Base-by-base conservation (phyloP, 371 early-diverging fungal genomes). In the Mucor velutinosus region DNA sequence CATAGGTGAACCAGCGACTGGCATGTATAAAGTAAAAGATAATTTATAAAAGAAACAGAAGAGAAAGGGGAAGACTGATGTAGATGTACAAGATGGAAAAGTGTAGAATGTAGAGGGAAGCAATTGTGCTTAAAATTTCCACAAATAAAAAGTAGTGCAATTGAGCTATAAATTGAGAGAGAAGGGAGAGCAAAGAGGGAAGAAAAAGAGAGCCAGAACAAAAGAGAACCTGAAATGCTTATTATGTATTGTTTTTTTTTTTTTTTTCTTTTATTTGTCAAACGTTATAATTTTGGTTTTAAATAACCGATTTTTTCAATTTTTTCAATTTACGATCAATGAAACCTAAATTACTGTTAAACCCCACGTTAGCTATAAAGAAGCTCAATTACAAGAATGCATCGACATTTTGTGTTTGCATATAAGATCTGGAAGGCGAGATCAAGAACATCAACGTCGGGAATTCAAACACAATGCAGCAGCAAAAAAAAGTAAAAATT, bases 1-100 rank as follows among this genome's bases (percentile, higher is more conserved):
- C 37, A 58, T 47, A 21, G 69, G 69, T 63, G 69, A 62, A 7
- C 33, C 59, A 8, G 58, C 29, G 17, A 23, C 39, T 61, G 69
- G 39, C 69, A 68, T 68, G 12, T 57, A 30, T 57, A 56, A 17
- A 56, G 27, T 55, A 8, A 49, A 11, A 19, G n/a, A 6, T 21
- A 29, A 25, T 55, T 32, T 56, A 30, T 17, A n/a, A 30, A 27
- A 7, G 21, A 30, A 32, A 8, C 17, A 51, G 23, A 51, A 8
- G 23, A 7, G 3, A 43, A n/a, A 0, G 45, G 51, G 11, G 1
- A 51, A 1, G 0, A 11, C 1, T 51, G 3, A 23, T 51, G 51
- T 51, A 51, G 12, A 23, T 51, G 51, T 51, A 30, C 6, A 30
- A 2, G 30, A 2, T 30, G 6, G 2, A 30, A 6, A 30, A 4